Evolutionary conservation across 1,284 basidiomycete genomes (phyloP), one percentile per base, ranked within the genome.

Genomic region (Leccinum griseonigrum): DNA sequence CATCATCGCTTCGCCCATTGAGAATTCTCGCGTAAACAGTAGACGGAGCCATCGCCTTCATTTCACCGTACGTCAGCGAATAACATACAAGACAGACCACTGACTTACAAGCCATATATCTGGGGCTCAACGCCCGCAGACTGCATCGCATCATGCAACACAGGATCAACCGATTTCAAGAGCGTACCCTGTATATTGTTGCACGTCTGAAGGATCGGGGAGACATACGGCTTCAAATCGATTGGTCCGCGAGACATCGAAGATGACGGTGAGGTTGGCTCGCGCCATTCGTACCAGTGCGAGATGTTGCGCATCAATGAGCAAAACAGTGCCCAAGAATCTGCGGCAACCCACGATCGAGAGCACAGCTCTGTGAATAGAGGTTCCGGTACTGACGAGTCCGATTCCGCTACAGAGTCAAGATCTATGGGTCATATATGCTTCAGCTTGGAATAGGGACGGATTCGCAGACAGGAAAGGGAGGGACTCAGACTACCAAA

Each of bases 261-360:
- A 77, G 66, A 56, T 3, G 66, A 56, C 2, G 70, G 60, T n/a
- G 74, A 67, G 7, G 77, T 68, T 54, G 77, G 79, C 75, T 87
- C 89, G 67, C 82, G 85, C 92, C 94, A 97, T 76, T 97, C 95
- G 71, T 97, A 98, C 90, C 93, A 97, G 40, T 79, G 78, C 22
- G 87, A 87, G 3, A 87, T 85, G 3, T 83, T 82, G 43, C 82
- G 78, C 95, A 97, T 97, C 53, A 97, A 76, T 18, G 83, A 77
- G 28, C 80, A 78, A 73, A 97, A 97, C 6, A 98, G 78, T 2
- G 82, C 80, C 85, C 91, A 97, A 0, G 94, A 85, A 74, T 98
- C 95, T 54, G 92, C 91, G 18, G 89, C 87, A 9, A 93, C 81
- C 83, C 86, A 88, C 61, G 82, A 76, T 65, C 85, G 74, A 61